Evolutionary conservation across 164 flowering plant species (phyloP).

Genomic region (Stephania japonica): DNA sequence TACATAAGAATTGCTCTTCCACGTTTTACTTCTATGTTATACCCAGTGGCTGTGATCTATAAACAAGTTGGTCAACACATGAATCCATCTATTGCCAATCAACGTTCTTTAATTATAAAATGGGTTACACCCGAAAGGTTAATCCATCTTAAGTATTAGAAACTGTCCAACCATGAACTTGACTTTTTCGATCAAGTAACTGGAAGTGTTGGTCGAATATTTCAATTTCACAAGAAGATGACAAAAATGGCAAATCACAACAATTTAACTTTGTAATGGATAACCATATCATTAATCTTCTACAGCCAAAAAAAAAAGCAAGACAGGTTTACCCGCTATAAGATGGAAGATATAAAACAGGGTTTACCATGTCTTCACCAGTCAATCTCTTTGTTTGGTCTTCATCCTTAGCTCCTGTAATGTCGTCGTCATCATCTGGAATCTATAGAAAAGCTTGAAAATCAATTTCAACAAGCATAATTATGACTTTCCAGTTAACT

Average conservation of each 20-base stretch:
- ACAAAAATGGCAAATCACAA: slow-evolving; percentile 4
- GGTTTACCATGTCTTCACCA: slow-evolving; percentile 32
- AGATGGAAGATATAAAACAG: not conserved
- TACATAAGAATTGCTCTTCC: not conserved
- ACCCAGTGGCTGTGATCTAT: not conserved
- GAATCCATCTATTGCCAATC: not conserved
- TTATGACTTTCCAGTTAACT: not conserved
- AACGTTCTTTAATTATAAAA: not conserved
- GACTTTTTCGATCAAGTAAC: not conserved
- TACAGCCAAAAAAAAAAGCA: not conserved
- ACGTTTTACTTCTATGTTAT: not conserved
- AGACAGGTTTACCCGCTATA: not conserved
- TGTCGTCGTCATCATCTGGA: slow-evolving; percentile 77
- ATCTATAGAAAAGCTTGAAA: slow-evolving; percentile 36
- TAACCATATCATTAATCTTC: not conserved
- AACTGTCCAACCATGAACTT: not conserved
- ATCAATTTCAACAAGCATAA: not conserved
- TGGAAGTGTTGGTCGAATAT: not conserved
- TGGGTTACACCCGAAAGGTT: not conserved
- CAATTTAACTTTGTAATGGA: not conserved
- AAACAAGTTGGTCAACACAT: not conserved
- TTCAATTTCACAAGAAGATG: not conserved
- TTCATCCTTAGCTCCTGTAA: slow-evolving; percentile 45
- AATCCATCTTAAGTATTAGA: not conserved
- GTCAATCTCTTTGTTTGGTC: slow-evolving; percentile 35